Percentiles rank a stretch among this genome's conserved stretches.
phyloP scores from a whole-genome alignment of 1,284 basidiomycete species.

The Rugosomyces carneus region DNA sequence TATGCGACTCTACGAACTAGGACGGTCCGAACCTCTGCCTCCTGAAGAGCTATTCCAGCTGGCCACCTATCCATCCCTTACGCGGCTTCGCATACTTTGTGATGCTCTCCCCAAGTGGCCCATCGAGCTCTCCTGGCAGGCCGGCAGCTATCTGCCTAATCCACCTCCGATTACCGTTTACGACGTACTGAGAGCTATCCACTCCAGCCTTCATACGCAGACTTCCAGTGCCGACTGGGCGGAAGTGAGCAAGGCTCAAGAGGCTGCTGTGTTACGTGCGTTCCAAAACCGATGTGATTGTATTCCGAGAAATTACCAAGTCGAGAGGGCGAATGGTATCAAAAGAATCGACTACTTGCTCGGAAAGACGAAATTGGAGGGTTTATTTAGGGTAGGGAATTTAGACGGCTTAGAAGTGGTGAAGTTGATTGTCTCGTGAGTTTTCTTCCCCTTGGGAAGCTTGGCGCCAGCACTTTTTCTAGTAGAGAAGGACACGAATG shows the following conservation, averaged over 20 bases:
- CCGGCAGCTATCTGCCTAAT: constrained; percentile 8
- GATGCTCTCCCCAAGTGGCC: constrained; percentile 58
- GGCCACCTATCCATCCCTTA: constrained; percentile 53
- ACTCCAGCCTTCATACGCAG: constrained; percentile 42
- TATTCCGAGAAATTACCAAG: constrained; percentile 31
- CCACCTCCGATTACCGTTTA: constrained; percentile 44
- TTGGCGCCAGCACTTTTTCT: no score
- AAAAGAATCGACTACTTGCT: constrained; percentile 54
- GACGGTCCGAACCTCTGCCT: constrained; percentile 31
- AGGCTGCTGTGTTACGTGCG: constrained; percentile 43
- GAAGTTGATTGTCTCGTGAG: constrained; percentile 18
- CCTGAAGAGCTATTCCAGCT: constrained; percentile 41
- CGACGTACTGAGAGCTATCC: constrained; percentile 51
- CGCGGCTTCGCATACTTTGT: constrained; percentile 51
- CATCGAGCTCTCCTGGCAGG: constrained; percentile 36
- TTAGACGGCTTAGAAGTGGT: constrained; percentile 27
- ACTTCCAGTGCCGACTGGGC: constrained; percentile 57
- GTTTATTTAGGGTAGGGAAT: constrained; percentile 34
- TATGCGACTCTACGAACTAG: constrained; percentile 30
- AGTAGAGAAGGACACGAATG: no score
- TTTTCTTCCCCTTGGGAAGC: no score
- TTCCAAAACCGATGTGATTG: constrained; percentile 49
- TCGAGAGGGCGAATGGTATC: constrained; percentile 46
- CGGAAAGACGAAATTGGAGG: constrained; percentile 48
- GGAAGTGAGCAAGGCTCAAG: constrained; percentile 32